Base-by-base conservation (phyloP, 768 basidiomycete genomes). In the Suillus discolor region DNA sequence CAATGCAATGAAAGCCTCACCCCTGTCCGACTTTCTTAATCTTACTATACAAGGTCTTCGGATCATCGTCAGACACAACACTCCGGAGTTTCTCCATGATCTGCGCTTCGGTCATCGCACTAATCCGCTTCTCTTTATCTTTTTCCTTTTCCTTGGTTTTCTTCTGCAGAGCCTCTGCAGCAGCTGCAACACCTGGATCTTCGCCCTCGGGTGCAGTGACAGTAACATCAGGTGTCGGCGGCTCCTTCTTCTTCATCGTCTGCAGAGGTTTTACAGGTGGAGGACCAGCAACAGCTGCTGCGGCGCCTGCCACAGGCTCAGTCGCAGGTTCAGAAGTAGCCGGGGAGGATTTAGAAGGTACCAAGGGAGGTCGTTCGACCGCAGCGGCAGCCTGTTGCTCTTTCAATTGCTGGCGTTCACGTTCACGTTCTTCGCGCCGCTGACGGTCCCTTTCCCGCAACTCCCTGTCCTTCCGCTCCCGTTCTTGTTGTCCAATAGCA, bases 1-100 rank as follows among this genome's bases (percentile, higher is more conserved):
- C 55, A 47, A 64, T 60, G 39, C 53, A 67, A 70, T 51, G 23
- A 54, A 67, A 42, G 13, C 84, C 93, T 77, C 76, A 97, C 95
- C 96, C 97, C 78, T 99, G 97, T 41, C 97, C 97, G 67, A 99
- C 94, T 81, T 99, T 99, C 83, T 94, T 96, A 77, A 98, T 97
- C 84, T 97, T 98, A 71, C 91, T 92, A 78, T 98, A 99, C 23
- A 97, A 75, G 70, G 83, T 72, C 79, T 93, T 95, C 28, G 97
- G 97, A 75, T 99, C 97, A 25, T 94, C 90, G 51, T 86, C 81
- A 51, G 85, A 88, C 57, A 98, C 96, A 1, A 99, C 96, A 68
- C 88, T 88, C 69, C 94, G 83, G 70, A 99, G 81, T 80, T 97
- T 97, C 75, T 96, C 94, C 96, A 98, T 97, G 71, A 99, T 96